phyloP scores from a whole-genome alignment of 2,329 filamentous ascomycete species.

The Epicoccum sorghinum region DNA sequence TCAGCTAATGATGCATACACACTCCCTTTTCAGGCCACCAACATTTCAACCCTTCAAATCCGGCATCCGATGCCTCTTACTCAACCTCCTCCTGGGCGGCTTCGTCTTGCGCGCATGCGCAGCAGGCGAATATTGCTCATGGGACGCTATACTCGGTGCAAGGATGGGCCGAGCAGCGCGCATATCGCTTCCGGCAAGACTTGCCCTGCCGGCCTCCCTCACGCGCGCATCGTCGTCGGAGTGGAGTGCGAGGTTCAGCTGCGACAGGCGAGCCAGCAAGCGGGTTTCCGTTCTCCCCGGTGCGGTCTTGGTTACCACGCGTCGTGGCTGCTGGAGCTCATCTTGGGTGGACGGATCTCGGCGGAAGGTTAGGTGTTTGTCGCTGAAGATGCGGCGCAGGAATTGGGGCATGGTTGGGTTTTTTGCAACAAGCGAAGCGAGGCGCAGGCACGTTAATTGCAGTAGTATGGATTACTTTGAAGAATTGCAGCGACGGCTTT shows the following conservation, averaged over 20 bases:
- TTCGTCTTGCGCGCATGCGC: conserved; percentile 16
- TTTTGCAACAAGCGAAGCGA: background rate
- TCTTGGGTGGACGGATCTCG: conserved; percentile 21
- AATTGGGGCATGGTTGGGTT: conserved; percentile 22
- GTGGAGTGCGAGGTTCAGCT: conserved; percentile 18
- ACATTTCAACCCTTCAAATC: conserved; percentile 10
- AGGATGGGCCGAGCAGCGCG: conserved; percentile 25
- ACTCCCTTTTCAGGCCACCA: background rate
- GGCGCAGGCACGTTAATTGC: background rate
- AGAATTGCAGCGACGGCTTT: background rate
- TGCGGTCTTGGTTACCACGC: conserved; percentile 26
- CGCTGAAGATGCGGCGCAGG: conserved; percentile 29
- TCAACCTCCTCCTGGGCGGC: conserved; percentile 21
- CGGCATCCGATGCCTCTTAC: conserved; percentile 29
- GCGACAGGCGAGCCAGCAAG: conserved; percentile 15
- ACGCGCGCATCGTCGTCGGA: conserved; percentile 15
- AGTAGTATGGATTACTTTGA: background rate
- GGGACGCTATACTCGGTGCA: conserved; percentile 18
- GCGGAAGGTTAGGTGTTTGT: conserved; percentile 24
- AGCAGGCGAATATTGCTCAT: conserved; percentile 9
- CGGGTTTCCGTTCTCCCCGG: conserved; percentile 16
- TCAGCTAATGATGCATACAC: background rate
- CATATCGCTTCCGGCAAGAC: conserved; percentile 27
- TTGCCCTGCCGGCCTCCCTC: conserved; percentile 19
- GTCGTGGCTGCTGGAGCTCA: conserved; percentile 28